Evolutionary conservation across 1,284 basidiomycete species (phyloP).

Genomic region (Xanthoconium separans): DNA sequence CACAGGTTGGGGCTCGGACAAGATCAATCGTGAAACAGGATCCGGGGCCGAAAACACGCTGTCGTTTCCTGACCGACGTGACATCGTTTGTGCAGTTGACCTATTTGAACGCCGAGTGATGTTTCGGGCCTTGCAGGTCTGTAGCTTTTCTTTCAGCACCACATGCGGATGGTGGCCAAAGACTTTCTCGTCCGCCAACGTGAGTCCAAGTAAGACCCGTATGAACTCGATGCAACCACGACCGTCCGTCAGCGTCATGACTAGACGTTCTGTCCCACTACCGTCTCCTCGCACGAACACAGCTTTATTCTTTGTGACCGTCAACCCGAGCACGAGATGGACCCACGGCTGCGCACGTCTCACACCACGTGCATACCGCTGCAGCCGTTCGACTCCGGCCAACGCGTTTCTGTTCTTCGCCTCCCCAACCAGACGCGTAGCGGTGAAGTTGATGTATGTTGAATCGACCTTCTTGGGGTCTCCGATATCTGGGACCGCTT

Average conservation of each 20-base stretch:
- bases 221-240: slow-evolving; percentile 20
- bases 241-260: slow-evolving; percentile 6
- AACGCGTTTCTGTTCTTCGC: slow-evolving; percentile 2
- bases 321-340: slow-evolving; percentile 8
- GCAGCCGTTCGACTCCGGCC: slow-evolving; percentile 2
- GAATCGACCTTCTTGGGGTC: slow-evolving; percentile 6
- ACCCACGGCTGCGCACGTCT: slow-evolving; percentile 16
- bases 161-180: slow-evolving; percentile 14
- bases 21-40: background rate
- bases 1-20: background rate
- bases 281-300: slow-evolving; percentile 15
- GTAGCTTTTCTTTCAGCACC: background rate
- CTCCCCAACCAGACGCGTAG: slow-evolving; percentile 11
- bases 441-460: slow-evolving; percentile 14
- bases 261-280: slow-evolving; percentile 12
- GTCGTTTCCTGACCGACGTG: background rate
- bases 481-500: slow-evolving; percentile 6
- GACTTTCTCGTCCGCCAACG: slow-evolving; percentile 6
- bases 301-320: slow-evolving; percentile 6
- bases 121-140: background rate
- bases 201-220: slow-evolving; percentile 12
- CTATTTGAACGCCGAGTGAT: background rate
- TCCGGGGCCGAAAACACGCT: background rate
- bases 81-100: background rate
- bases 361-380: slow-evolving; percentile 10